Evolutionary conservation across 2,329 filamentous ascomycete genomes (phyloP).

Genomic region (Immersiporthe knoxdaviesiana): DNA sequence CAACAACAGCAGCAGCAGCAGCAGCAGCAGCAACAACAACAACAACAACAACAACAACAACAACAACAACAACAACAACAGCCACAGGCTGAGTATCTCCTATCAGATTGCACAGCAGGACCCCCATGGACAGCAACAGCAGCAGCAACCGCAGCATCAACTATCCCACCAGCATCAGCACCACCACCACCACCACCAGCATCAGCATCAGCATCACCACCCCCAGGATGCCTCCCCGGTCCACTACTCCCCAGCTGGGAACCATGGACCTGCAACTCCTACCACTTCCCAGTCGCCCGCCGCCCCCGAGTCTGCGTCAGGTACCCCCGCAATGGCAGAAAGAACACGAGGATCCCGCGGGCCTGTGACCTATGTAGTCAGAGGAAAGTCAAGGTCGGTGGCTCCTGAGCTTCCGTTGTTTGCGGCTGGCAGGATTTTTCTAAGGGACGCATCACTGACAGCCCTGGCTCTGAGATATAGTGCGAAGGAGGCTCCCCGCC

Average conservation of each 20-base stretch:
- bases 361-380: constrained; percentile 66
- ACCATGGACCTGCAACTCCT: constrained; percentile 18
- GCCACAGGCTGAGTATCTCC: constrained; percentile 15
- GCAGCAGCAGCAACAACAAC: too few relatives aligned
- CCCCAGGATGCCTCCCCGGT: background rate
- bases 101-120: constrained; percentile 18
- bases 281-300: constrained; percentile 6
- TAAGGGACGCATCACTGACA: constrained; percentile 12
- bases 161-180: constrained; percentile 22
- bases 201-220: constrained; percentile 8
- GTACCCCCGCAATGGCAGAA: constrained; percentile 34
- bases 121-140: constrained; percentile 25
- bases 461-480: constrained; percentile 31
- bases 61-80: constrained; percentile 14
- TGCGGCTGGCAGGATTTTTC: too few relatives aligned
- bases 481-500: constrained; percentile 61
- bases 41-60: constrained; percentile 14
- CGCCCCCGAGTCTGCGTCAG: background rate
- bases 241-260: constrained; percentile 21
- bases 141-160: constrained; percentile 26
- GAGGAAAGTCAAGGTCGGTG: constrained; percentile 59
- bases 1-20: constrained; percentile 13
- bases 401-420: background rate
- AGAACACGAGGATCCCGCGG: constrained; percentile 59
- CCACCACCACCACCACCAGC: constrained; percentile 14